phyloP scores from a whole-genome alignment of 192 early-diverging fungal species.

The Obelidium mucronatum region DNA sequence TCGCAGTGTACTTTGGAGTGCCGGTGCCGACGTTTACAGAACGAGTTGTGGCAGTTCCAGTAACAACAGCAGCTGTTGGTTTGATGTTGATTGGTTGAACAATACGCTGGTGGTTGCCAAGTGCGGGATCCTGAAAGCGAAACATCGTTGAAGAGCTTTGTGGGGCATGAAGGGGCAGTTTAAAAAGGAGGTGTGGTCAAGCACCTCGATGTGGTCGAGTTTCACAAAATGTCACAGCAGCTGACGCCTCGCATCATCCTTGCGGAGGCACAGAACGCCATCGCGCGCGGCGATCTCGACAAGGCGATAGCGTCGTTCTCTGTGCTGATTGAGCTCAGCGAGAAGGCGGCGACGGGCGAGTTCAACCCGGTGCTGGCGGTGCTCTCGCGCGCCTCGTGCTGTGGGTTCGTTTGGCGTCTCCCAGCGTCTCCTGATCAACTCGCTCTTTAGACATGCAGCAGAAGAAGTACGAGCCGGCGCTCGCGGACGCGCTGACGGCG shows the following conservation, averaged over 20 bases:
- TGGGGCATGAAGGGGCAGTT: too few species aligned
- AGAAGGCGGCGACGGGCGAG: neutral
- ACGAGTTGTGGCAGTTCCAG: too few species aligned
- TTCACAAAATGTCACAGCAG: too few species aligned
- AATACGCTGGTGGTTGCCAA: too few species aligned
- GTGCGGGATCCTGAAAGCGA: too few species aligned
- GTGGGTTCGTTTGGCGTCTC: neutral
- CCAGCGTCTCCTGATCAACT: neutral
- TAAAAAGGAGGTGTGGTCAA: too few species aligned
- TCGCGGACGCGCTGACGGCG: conserved; percentile 30
- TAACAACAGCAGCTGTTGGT: too few species aligned
- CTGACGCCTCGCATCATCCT: conserved; percentile 23
- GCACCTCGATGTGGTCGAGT: too few species aligned
- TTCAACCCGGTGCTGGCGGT: conserved; percentile 33
- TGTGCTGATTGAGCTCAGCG: conserved; percentile 23
- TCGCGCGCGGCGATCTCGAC: conserved; percentile 16
- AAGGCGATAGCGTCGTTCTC: conserved; percentile 14
- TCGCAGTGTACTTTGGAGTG: conserved; percentile 46
- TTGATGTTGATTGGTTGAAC: too few species aligned
- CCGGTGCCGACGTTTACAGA: conserved; percentile 43
- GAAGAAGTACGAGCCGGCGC: conserved; percentile 32
- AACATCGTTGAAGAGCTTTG: too few species aligned
- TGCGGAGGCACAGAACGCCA: conserved; percentile 24
- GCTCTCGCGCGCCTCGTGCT: conserved; percentile 34
- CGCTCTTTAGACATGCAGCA: conserved; percentile 34